Percentiles rank a stretch among this genome's conserved stretches.
Conservation (phyloP, 768 basidiomycete genomes). For the Tylopilus subfusipes region DNA sequence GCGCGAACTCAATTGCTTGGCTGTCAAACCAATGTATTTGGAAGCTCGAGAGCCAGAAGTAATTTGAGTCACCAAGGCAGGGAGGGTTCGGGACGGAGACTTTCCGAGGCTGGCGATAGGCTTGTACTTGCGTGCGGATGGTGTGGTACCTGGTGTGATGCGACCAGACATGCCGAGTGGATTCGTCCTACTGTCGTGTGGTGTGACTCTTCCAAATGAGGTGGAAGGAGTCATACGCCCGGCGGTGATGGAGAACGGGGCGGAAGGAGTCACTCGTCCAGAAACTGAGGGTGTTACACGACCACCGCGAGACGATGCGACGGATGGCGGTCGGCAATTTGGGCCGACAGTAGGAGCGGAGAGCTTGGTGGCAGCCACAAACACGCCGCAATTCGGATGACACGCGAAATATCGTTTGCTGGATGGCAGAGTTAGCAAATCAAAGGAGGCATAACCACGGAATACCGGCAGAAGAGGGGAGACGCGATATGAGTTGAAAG, state of each 20-base stretch:
- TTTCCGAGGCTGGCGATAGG: conserved; percentile 31
- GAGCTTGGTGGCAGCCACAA: conserved; percentile 80
- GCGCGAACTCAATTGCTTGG: conserved; percentile 67
- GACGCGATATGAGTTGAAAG: neutral
- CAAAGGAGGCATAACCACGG: neutral
- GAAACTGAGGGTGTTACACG: conserved; percentile 42
- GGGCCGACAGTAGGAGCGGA: conserved; percentile 68
- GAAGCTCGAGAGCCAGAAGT: conserved; percentile 84
- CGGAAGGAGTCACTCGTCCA: conserved; percentile 46
- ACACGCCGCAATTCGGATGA: conserved; percentile 84
- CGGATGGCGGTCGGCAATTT: conserved; percentile 69
- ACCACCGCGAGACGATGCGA: conserved; percentile 64
- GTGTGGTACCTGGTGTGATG: conserved; percentile 41
- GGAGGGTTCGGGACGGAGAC: conserved; percentile 29
- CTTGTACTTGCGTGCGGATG: conserved; percentile 31
- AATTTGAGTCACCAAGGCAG: conserved; percentile 41
- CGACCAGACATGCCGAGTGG: conserved; percentile 39
- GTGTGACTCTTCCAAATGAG: conserved; percentile 42
- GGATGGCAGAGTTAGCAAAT: conserved; percentile 10
- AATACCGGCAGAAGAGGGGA: neutral
- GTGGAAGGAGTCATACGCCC: conserved; percentile 60
- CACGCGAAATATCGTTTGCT: conserved; percentile 86
- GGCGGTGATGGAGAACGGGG: conserved; percentile 31
- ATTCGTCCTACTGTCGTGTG: conserved; percentile 29
- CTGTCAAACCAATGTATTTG: conserved; percentile 81